Conservation (phyloP, 768 basidiomycete species). For the Mycena albidolilacea region DNA sequence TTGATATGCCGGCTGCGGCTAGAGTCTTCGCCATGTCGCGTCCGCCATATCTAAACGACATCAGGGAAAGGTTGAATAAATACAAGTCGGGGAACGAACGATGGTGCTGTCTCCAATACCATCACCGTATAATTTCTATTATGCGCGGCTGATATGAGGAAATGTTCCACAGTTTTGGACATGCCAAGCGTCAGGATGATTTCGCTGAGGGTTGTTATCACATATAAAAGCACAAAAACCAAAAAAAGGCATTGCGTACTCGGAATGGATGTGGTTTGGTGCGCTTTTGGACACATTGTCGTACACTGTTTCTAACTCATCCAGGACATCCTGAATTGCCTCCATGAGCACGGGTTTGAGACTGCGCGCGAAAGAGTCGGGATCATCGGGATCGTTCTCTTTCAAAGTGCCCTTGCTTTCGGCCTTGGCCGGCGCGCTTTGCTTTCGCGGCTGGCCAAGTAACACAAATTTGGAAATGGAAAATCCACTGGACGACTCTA, state of each 20-base stretch:
- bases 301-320: constrained; percentile 96
- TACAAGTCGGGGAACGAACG: constrained; percentile 64
- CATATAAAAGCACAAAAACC: not conserved
- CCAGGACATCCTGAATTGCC: constrained; percentile 95
- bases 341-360: constrained; percentile 96
- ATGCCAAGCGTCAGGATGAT: constrained; percentile 96
- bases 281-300: constrained; percentile 95
- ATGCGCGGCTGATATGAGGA: constrained; percentile 92
- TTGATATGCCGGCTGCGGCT: constrained; percentile 87
- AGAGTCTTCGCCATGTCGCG: constrained; percentile 88
- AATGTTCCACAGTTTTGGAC: constrained; percentile 94
- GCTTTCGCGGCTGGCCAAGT: constrained; percentile 80
- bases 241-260: constrained; percentile 70
- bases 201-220: constrained; percentile 68
- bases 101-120: constrained; percentile 95
- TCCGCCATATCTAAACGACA: constrained; percentile 77
- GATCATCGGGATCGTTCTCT: constrained; percentile 82
- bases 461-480: constrained; percentile 90
- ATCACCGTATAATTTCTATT: constrained; percentile 96
- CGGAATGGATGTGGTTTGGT: constrained; percentile 97
- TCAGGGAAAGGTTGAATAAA: constrained; percentile 20
- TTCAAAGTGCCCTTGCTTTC: constrained; percentile 72
- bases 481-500: constrained; percentile 61
- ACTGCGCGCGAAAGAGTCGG: constrained; percentile 81
- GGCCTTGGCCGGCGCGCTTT: constrained; percentile 56